These are phyloP conservation scores for Zarea fungicola DNA, from an alignment of 2,329 filamentous ascomycete genomes.

Conservation along the genomic window DNA sequence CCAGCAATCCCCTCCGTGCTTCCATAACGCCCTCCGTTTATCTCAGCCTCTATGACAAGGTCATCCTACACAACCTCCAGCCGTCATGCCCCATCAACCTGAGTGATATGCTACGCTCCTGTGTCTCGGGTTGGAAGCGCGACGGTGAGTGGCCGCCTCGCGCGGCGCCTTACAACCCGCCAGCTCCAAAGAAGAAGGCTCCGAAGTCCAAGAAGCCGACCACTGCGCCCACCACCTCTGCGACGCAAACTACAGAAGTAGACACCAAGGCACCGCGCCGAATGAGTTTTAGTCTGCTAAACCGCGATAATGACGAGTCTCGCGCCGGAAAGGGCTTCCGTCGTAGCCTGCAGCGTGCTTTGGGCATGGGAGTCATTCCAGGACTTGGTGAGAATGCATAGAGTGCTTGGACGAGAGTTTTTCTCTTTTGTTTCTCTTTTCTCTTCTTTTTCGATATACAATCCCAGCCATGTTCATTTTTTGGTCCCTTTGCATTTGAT, in stretches of 20 bases:
- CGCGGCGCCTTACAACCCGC: constrained; percentile 37
- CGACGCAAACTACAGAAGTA: constrained; percentile 17
- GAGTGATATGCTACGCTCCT: constrained; percentile 69
- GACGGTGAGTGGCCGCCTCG: constrained; percentile 84
- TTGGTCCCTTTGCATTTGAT: no score
- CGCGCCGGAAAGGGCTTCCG: constrained; percentile 36
- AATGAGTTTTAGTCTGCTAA: constrained; percentile 44
- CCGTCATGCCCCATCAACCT: constrained; percentile 88
- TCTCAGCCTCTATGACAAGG: constrained; percentile 81
- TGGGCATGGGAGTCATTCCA: constrained; percentile 31
- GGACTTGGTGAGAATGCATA: constrained; percentile 12
- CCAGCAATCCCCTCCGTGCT: constrained; percentile 68
- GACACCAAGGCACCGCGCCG: constrained; percentile 31
- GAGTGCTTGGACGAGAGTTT: background rate
- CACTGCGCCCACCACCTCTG: constrained; percentile 13
- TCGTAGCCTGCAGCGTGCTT: constrained; percentile 41
- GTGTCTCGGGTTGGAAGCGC: constrained; percentile 87
- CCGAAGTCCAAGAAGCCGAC: constrained; percentile 32
- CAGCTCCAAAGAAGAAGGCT: constrained; percentile 35
- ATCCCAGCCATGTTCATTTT: no score
- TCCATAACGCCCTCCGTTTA: constrained; percentile 72
- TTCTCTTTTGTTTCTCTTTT: no score
- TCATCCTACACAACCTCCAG: constrained; percentile 72
- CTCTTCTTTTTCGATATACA: no score
- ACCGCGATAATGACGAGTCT: constrained; percentile 30